Percentiles rank a stretch among this genome's conserved stretches.
Conservation (phyloP, 768 basidiomycete genomes). For the Tephrocybe sp. region DNA sequence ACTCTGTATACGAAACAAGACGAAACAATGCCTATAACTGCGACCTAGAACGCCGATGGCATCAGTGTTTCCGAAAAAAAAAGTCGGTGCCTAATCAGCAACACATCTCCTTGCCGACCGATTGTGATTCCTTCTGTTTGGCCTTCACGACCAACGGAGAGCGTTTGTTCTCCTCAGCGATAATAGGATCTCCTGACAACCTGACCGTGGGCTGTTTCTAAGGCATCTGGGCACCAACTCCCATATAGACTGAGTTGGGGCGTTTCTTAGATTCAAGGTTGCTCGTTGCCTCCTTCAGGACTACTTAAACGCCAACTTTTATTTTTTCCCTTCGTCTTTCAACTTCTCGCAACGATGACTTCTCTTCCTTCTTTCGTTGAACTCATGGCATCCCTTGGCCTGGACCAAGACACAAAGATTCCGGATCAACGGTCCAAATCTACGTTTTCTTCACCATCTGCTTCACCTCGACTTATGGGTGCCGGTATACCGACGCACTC, state of each 20-base stretch:
- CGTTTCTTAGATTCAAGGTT: conserved; percentile 30
- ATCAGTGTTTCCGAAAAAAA: conserved; percentile 12
- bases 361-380: conserved; percentile 84
- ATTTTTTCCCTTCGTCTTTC: conserved; percentile 31
- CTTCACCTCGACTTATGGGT: conserved; percentile 34
- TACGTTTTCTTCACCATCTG: conserved; percentile 44
- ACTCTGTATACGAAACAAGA: background rate
- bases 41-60: conserved; percentile 10
- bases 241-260: conserved; percentile 37
- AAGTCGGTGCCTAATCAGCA: conserved; percentile 24
- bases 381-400: conserved; percentile 80
- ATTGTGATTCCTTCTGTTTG: conserved; percentile 41
- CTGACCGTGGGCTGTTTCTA: conserved; percentile 58
- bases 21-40: background rate
- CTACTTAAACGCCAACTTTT: conserved; percentile 23
- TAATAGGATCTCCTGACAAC: conserved; percentile 50
- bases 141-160: conserved; percentile 34
- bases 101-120: conserved; percentile 64
- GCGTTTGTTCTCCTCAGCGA: conserved; percentile 34
- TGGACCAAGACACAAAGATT: conserved; percentile 42
- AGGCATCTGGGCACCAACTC: conserved; percentile 32
- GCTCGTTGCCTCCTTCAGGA: conserved; percentile 25
- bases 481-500: conserved; percentile 30
- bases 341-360: conserved; percentile 45
- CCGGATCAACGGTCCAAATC: conserved; percentile 36